Percentiles rank a stretch among this genome's conserved stretches.
Evolutionary conservation across 805 yeast genomes (phyloP).

Genomic region (Metschnikowia koreensis): DNA sequence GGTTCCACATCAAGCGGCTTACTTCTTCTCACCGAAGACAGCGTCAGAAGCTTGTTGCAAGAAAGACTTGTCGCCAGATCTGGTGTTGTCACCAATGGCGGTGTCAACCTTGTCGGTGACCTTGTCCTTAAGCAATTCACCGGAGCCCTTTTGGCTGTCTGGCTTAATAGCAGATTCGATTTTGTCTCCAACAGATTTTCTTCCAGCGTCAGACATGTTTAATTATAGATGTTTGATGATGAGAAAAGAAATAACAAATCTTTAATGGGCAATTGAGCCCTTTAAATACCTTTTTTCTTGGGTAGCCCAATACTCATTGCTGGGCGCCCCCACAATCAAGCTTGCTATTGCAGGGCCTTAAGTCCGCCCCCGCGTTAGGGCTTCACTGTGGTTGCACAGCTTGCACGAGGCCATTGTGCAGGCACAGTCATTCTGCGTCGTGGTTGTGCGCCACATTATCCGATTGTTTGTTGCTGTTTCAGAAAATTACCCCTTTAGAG

Average conservation of each 20-base stretch:
- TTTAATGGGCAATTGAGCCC: background rate
- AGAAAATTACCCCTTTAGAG: background rate
- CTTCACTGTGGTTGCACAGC: background rate
- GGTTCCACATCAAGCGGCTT: background rate
- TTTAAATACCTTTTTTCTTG: slow-evolving; percentile 9
- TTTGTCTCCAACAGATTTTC: slow-evolving; percentile 43
- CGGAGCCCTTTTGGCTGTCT: slow-evolving; percentile 39
- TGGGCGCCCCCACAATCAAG: slow-evolving; percentile 1
- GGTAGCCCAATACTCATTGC: background rate
- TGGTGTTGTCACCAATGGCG: slow-evolving; percentile 35
- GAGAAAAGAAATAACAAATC: background rate
- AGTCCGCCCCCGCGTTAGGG: background rate
- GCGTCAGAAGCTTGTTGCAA: slow-evolving; percentile 46
- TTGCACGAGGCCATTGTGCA: slow-evolving; percentile 3
- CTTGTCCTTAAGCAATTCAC: slow-evolving; percentile 37
- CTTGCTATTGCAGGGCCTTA: slow-evolving; percentile 3
- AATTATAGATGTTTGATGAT: slow-evolving; percentile 6
- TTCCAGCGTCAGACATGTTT: slow-evolving; percentile 43
- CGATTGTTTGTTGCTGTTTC: slow-evolving; percentile 4
- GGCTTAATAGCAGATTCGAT: slow-evolving; percentile 38
- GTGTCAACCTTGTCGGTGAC: slow-evolving; percentile 37
- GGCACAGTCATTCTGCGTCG: slow-evolving; percentile 3
- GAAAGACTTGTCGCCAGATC: slow-evolving; percentile 37
- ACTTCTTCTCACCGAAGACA: slow-evolving; percentile 39
- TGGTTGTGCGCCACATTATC: background rate